Evolutionary conservation across 306 rosid species (phyloP).

Genomic region (Mimosa pudica): DNA sequence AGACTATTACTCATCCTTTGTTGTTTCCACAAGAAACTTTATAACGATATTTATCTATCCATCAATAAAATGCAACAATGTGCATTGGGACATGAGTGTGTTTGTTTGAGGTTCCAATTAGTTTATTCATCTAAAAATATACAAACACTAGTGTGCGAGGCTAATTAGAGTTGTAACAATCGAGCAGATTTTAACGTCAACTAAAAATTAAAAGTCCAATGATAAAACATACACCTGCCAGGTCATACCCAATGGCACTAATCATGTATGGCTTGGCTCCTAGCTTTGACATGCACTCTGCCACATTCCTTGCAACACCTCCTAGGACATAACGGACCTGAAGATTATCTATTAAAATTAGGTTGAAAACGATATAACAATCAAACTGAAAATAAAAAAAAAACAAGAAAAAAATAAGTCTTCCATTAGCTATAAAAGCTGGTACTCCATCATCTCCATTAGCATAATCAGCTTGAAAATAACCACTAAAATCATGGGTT

Average conservation of each 20-base stretch:
- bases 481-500: slow-evolving; percentile 5
- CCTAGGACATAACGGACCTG: slow-evolving; percentile 78
- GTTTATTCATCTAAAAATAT: slow-evolving; percentile 4
- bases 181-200: not conserved
- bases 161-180: slow-evolving; percentile 8
- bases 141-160: not conserved
- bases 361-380: not conserved
- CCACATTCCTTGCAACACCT: slow-evolving; percentile 94
- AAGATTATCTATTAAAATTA: slow-evolving; percentile 28
- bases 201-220: slow-evolving; percentile 1
- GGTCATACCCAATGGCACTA: slow-evolving; percentile 80
- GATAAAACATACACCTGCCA: slow-evolving; percentile 63
- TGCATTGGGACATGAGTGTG: not conserved
- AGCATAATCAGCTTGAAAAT: slow-evolving; percentile 25
- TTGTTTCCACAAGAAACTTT: too few species aligned
- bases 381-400: not conserved
- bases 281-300: slow-evolving; percentile 88
- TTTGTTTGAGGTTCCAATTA: slow-evolving; percentile 22
- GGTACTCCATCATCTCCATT: not conserved
- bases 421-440: slow-evolving; percentile 18
- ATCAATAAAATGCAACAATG: not conserved
- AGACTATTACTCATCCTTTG: too few species aligned
- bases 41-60: not conserved
- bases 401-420: not conserved
- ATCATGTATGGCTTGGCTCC: slow-evolving; percentile 82